A percentile compares a stretch with the other conserved stretches of the same genome.
Evolutionary conservation across 1,284 basidiomycete genomes (phyloP).

Genomic region (Somion occarium): DNA sequence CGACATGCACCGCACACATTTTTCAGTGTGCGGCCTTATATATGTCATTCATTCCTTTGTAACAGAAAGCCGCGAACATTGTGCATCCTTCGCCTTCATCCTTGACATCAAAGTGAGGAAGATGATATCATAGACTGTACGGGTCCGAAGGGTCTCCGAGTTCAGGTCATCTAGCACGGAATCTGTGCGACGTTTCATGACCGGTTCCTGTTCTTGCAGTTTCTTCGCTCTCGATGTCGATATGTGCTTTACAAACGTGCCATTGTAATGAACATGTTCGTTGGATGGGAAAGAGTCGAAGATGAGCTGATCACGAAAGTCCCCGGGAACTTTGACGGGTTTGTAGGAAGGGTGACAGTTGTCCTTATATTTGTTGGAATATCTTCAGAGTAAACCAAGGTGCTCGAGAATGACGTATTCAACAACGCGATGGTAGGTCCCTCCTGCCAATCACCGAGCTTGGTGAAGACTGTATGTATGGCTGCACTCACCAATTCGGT

Average conservation of each 20-base stretch:
- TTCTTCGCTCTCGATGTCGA: constrained; percentile 30
- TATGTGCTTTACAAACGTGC: constrained; percentile 37
- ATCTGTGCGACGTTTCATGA: constrained; percentile 31
- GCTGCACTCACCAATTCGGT: constrained; percentile 50
- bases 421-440: constrained; percentile 36
- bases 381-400: constrained; percentile 44
- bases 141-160: constrained; percentile 49
- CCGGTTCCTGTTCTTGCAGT: constrained; percentile 34
- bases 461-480: constrained; percentile 31
- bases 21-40: too few relatives aligned
- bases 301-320: constrained; percentile 30
- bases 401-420: constrained; percentile 44
- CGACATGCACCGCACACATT: too few relatives aligned
- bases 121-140: constrained; percentile 56
- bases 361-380: constrained; percentile 1
- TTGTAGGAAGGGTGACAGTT: not conserved
- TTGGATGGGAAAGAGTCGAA: constrained; percentile 22
- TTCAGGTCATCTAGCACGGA: constrained; percentile 25
- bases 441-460: constrained; percentile 25
- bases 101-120: too few relatives aligned
- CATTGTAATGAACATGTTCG: constrained; percentile 39
- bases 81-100: too few relatives aligned
- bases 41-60: too few relatives aligned
- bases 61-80: too few relatives aligned
- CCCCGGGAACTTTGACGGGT: not conserved